A percentile compares a stretch with the other conserved stretches of the same genome.
These are phyloP conservation scores for Leccinum broughii DNA, from an alignment of 768 basidiomycete genomes.

Conservation along the genomic window DNA sequence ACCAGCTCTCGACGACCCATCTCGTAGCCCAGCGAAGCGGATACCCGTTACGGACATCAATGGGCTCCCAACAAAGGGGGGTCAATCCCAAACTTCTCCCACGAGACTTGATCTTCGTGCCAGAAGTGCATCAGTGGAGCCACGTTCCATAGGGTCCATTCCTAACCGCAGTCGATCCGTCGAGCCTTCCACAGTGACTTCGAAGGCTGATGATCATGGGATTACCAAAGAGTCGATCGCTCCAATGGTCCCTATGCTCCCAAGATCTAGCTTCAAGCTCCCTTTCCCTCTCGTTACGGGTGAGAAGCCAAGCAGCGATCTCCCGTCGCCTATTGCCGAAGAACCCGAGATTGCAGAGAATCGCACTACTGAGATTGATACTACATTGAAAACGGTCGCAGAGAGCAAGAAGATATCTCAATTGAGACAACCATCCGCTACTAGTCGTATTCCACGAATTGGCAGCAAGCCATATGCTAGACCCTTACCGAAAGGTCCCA, in stretches of 20 bases:
- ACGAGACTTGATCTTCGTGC: conserved; percentile 21
- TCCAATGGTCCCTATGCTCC: conserved; percentile 10
- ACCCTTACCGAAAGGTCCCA: conserved; percentile 23
- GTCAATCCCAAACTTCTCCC: conserved; percentile 16
- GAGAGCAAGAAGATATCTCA: conserved; percentile 40
- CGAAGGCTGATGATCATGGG: conserved; percentile 11
- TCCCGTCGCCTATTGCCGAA: conserved; percentile 36
- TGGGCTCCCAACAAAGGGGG: conserved; percentile 27
- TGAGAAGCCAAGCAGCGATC: conserved; percentile 21
- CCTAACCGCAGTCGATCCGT: conserved; percentile 32
- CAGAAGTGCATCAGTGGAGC: conserved; percentile 39
- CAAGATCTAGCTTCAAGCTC: conserved; percentile 18
- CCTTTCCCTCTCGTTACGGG: conserved; percentile 31
- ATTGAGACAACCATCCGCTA: conserved; percentile 46
- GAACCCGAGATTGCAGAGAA: conserved; percentile 23
- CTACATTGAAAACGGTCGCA: conserved; percentile 16
- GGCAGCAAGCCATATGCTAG: conserved; percentile 59
- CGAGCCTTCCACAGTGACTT: conserved; percentile 20
- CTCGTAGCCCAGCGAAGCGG: conserved; percentile 37
- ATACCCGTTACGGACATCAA: conserved; percentile 30
- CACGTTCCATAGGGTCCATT: conserved; percentile 19
- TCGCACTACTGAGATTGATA: conserved; percentile 10
- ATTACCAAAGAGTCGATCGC: conserved; percentile 25
- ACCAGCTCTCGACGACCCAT: conserved; percentile 39
- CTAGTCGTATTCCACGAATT: conserved; percentile 63